phyloP scores from a whole-genome alignment of 306 rosid species.

The Vigna radiata region DNA sequence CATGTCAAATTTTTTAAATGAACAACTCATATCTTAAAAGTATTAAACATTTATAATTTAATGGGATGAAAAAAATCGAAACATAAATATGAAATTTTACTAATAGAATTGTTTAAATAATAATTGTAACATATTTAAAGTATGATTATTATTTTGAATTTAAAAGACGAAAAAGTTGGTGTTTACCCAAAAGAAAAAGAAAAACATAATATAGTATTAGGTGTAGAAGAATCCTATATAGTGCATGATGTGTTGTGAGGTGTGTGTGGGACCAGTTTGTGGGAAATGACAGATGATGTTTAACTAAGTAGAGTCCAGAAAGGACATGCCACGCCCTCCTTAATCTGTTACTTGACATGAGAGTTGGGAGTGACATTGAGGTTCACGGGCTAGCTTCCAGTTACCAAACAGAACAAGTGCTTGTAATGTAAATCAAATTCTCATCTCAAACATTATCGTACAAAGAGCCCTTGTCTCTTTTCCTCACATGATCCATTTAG shows the following conservation, averaged over 20 bases:
- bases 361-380: slow-evolving; percentile 54
- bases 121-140: too few relatives aligned
- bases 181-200: too few relatives aligned
- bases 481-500: slow-evolving; percentile 75
- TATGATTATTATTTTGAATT: too few relatives aligned
- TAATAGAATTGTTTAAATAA: too few relatives aligned
- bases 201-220: background rate
- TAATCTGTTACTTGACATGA: slow-evolving; percentile 52
- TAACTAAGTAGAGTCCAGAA: slow-evolving; percentile 42
- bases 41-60: too few relatives aligned
- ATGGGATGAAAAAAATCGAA: too few relatives aligned
- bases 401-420: slow-evolving; percentile 48
- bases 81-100: too few relatives aligned
- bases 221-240: slow-evolving; percentile 35
- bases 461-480: slow-evolving; percentile 66
- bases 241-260: slow-evolving; percentile 12
- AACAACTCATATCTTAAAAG: too few relatives aligned
- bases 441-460: slow-evolving; percentile 48
- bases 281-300: slow-evolving; percentile 45
- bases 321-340: slow-evolving; percentile 41
- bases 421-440: slow-evolving; percentile 21
- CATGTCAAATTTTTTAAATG: too few relatives aligned
- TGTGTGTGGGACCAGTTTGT: background rate
- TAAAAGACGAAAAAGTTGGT: too few relatives aligned
- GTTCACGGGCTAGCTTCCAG: slow-evolving; percentile 70